Conservation (phyloP, 331 rosid species). For the Quercus tomentella region DNA sequence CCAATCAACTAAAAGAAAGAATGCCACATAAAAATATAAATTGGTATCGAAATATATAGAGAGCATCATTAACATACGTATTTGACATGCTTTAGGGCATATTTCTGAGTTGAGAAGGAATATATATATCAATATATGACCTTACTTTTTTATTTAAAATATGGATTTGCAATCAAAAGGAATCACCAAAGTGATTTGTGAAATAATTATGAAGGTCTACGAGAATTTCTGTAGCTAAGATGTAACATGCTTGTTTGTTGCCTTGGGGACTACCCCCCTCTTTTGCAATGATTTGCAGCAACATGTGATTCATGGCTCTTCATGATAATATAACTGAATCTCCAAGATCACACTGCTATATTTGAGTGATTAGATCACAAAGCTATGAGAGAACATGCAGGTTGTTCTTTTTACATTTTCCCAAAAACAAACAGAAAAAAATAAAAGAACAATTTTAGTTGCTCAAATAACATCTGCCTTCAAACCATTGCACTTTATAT, state of each 20-base stretch:
- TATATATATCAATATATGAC: neutral
- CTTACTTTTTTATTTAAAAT: neutral
- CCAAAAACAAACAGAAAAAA: slow-evolving; percentile 20
- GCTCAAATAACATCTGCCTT: neutral
- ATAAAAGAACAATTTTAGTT: slow-evolving; percentile 5
- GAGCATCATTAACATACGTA: neutral
- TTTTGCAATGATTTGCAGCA: no score
- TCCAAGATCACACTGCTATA: no score
- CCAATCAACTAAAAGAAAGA: slow-evolving; percentile 1
- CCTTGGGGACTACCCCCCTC: no score
- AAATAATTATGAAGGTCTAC: neutral
- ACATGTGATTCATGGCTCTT: neutral
- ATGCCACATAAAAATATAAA: neutral
- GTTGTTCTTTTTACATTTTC: slow-evolving; percentile 3
- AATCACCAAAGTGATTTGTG: neutral
- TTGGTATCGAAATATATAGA: neutral
- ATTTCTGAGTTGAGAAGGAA: neutral
- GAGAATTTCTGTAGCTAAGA: neutral
- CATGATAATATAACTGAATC: neutral
- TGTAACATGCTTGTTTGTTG: neutral
- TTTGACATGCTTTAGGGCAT: slow-evolving; percentile 23
- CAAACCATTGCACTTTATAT: neutral
- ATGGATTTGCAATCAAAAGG: neutral
- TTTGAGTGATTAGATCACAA: no score
- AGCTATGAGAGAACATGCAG: neutral